phyloP scores from a whole-genome alignment of 1,139 yeast species.

The Trichomonascaceae sp. region DNA sequence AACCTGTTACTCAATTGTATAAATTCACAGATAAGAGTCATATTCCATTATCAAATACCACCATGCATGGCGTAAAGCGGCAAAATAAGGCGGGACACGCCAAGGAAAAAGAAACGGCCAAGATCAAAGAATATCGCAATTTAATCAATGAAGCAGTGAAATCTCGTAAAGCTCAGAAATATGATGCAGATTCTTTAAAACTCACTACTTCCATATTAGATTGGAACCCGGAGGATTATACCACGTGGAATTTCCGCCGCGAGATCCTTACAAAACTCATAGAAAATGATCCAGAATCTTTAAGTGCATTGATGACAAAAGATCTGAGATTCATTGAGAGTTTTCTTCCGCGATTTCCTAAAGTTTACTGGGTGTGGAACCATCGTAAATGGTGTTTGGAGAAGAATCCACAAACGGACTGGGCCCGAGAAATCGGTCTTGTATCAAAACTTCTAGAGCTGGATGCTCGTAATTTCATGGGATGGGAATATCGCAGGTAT shows the following conservation, averaged over 20 bases:
- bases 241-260: conserved; percentile 86
- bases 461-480: conserved; percentile 86
- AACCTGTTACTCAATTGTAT: neutral
- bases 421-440: conserved; percentile 63
- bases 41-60: neutral
- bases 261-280: conserved; percentile 46
- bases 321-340: conserved; percentile 61
- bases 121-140: conserved; percentile 50
- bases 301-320: conserved; percentile 40
- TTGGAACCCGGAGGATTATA: conserved; percentile 79
- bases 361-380: conserved; percentile 95
- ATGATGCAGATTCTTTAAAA: conserved; percentile 41
- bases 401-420: conserved; percentile 49
- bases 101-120: conserved; percentile 45
- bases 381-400: conserved; percentile 82
- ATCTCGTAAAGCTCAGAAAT: conserved; percentile 20
- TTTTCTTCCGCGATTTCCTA: conserved; percentile 64
- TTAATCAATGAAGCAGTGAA: conserved; percentile 34
- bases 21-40: neutral
- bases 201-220: conserved; percentile 53
- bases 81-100: conserved; percentile 50
- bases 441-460: conserved; percentile 61
- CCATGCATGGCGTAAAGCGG: conserved; percentile 65
- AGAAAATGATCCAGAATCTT: conserved; percentile 2
- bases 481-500: conserved; percentile 89